phyloP scores from a whole-genome alignment of 2,329 filamentous ascomycete genomes.

The Beauveria sp. region DNA sequence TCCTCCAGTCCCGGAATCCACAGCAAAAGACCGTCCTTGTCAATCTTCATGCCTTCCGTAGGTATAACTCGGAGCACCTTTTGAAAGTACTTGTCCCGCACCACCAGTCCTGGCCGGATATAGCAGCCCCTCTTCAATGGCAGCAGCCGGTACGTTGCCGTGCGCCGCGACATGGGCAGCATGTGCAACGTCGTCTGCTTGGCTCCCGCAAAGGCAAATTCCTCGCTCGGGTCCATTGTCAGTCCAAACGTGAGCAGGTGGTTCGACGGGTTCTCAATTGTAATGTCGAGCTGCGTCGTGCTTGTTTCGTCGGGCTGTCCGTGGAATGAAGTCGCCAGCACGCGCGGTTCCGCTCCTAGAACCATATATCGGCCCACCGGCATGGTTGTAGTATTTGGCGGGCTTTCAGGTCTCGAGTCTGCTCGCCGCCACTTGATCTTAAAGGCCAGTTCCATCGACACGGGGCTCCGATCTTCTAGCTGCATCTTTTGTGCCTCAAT shows the following conservation, averaged over 20 bases:
- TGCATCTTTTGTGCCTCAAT: slow-evolving; percentile 67
- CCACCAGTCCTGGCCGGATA: slow-evolving; percentile 65
- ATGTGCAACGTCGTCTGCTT: slow-evolving; percentile 76
- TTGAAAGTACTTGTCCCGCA: slow-evolving; percentile 88
- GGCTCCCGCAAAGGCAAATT: slow-evolving; percentile 86
- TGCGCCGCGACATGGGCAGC: slow-evolving; percentile 70
- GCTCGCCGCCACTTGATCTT: slow-evolving; percentile 69
- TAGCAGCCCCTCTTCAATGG: slow-evolving; percentile 59
- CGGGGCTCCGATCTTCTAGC: slow-evolving; percentile 74
- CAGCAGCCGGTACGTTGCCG: slow-evolving; percentile 66
- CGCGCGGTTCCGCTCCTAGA: slow-evolving; percentile 77
- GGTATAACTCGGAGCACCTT: slow-evolving; percentile 77
- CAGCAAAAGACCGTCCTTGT: slow-evolving; percentile 56
- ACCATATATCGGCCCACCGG: slow-evolving; percentile 74
- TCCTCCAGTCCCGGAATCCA: slow-evolving; percentile 43
- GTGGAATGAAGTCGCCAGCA: slow-evolving; percentile 56
- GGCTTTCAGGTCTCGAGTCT: slow-evolving; percentile 21
- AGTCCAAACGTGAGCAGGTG: slow-evolving; percentile 93
- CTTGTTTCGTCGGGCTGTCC: slow-evolving; percentile 24
- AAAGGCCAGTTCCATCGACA: slow-evolving; percentile 67
- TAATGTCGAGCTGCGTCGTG: slow-evolving; percentile 45
- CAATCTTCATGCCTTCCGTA: slow-evolving; percentile 62
- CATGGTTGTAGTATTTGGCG: slow-evolving; percentile 57
- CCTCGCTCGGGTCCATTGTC: slow-evolving; percentile 83
- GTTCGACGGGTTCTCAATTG: slow-evolving; percentile 86